Percentiles rank a stretch among this genome's conserved stretches.
Evolutionary conservation across 164 flowering plant genomes (phyloP).

Genomic region (Aristolochia californica): DNA sequence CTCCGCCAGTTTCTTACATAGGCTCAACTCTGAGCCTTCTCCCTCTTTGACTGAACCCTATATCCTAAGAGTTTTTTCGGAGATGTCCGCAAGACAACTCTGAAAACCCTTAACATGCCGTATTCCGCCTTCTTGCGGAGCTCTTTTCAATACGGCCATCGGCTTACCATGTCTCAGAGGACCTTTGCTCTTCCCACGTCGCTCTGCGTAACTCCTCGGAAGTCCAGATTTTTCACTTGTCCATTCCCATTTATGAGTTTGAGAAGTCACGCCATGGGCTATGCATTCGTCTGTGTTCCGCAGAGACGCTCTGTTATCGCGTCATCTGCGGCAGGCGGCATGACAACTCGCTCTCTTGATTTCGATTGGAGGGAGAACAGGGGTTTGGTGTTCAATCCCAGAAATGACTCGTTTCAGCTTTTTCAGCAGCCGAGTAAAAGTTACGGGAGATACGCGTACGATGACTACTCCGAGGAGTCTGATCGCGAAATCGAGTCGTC

Average conservation of each 20-base stretch:
- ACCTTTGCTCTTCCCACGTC: slow-evolving; percentile 4
- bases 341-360: slow-evolving; percentile 9
- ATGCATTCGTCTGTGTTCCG: slow-evolving; percentile 42
- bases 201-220: slow-evolving; percentile 6
- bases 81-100: no score
- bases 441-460: slow-evolving; percentile 16
- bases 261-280: slow-evolving; percentile 39
- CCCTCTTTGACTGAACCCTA: neutral
- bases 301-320: slow-evolving; percentile 43
- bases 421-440: slow-evolving; percentile 12
- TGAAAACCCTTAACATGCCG: slow-evolving; percentile 4
- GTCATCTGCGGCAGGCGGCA: slow-evolving; percentile 9
- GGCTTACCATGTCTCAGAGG: slow-evolving; percentile 10
- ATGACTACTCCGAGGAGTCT: slow-evolving; percentile 38
- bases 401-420: slow-evolving; percentile 9
- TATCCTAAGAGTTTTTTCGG: neutral
- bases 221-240: neutral
- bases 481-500: slow-evolving; percentile 25
- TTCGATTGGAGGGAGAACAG: slow-evolving; percentile 15
- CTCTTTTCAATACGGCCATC: slow-evolving; percentile 5
- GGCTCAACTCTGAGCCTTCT: neutral
- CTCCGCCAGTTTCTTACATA: neutral
- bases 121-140: slow-evolving; percentile 9
- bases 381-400: slow-evolving; percentile 10
- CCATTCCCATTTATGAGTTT: slow-evolving; percentile 13